Conservation (phyloP, 139 green algal genomes). For the Tetradesmus lagerheimii region DNA sequence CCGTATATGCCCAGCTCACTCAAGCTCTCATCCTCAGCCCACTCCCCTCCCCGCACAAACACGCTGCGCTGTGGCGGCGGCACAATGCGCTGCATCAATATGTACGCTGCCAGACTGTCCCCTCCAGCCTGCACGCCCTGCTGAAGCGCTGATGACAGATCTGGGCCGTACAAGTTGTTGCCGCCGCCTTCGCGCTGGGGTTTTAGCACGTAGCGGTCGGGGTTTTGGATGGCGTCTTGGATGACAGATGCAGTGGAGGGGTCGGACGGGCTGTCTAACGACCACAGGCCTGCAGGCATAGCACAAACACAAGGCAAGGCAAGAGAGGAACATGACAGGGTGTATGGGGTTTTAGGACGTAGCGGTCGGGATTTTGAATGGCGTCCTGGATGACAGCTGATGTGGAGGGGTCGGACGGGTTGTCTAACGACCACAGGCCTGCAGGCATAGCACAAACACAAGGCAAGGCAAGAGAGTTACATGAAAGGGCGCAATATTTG, state of each 20-base stretch:
- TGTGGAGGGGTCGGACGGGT: slow-evolving; percentile 65
- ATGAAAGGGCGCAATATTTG: no score
- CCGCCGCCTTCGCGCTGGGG: slow-evolving; percentile 95
- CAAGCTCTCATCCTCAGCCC: slow-evolving; percentile 77
- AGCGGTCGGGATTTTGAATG: slow-evolving; percentile 77
- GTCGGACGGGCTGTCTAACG: slow-evolving; percentile 82
- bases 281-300: slow-evolving; percentile 83
- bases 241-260: slow-evolving; percentile 62
- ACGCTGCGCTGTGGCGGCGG: slow-evolving; percentile 72
- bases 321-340: no score
- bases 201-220: slow-evolving; percentile 93
- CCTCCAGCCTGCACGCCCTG: slow-evolving; percentile 17
- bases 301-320: neutral
- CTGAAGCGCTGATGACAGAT: slow-evolving; percentile 69
- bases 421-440: slow-evolving; percentile 93
- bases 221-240: slow-evolving; percentile 75
- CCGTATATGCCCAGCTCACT: slow-evolving; percentile 96
- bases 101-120: slow-evolving; percentile 84
- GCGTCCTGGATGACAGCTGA: slow-evolving; percentile 69
- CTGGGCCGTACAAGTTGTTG: slow-evolving; percentile 96
- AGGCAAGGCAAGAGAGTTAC: neutral
- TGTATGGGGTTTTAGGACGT: slow-evolving; percentile 97
- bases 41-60: slow-evolving; percentile 79
- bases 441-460: neutral
- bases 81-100: slow-evolving; percentile 98